Conservation (phyloP, 2,329 filamentous ascomycete species). For the Juglanconis sp. region DNA sequence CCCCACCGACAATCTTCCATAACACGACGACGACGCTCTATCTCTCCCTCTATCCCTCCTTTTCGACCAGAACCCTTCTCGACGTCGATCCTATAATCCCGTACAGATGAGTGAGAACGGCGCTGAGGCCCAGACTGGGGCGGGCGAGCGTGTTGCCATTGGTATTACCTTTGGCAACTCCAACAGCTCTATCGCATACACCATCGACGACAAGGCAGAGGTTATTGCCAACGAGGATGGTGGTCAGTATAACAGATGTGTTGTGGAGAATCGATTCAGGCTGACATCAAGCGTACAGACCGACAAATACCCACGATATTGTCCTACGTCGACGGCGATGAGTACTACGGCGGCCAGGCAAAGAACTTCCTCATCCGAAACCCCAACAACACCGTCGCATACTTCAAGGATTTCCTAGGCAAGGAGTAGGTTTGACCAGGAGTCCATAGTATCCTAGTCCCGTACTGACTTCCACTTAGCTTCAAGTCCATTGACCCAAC, state of each 20-base stretch:
- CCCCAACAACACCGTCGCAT: conserved; percentile 86
- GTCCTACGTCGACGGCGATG: conserved; percentile 92
- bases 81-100: background rate
- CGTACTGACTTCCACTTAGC: conserved; percentile 34
- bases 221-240: conserved; percentile 99
- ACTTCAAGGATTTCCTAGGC: conserved; percentile 93
- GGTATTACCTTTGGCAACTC: conserved; percentile 98
- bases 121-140: conserved; percentile 45
- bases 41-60: conserved; percentile 12
- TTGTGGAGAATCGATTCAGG: background rate
- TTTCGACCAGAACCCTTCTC: background rate
- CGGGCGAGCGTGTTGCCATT: conserved; percentile 69
- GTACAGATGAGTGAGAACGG: conserved; percentile 45
- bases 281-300: conserved; percentile 51
- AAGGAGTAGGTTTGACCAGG: conserved; percentile 67
- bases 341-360: conserved; percentile 94
- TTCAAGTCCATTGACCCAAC: conserved; percentile 97
- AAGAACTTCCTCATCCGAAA: conserved; percentile 93
- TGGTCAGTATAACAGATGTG: conserved; percentile 52
- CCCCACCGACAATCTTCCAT: background rate
- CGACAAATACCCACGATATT: conserved; percentile 94
- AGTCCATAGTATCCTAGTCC: background rate
- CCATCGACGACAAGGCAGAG: conserved; percentile 88
- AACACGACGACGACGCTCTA: background rate
- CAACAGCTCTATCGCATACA: conserved; percentile 95